Evolutionary conservation across 495 filamentous ascomycete species (phyloP).

Genomic region (Penicillium mononematosum): DNA sequence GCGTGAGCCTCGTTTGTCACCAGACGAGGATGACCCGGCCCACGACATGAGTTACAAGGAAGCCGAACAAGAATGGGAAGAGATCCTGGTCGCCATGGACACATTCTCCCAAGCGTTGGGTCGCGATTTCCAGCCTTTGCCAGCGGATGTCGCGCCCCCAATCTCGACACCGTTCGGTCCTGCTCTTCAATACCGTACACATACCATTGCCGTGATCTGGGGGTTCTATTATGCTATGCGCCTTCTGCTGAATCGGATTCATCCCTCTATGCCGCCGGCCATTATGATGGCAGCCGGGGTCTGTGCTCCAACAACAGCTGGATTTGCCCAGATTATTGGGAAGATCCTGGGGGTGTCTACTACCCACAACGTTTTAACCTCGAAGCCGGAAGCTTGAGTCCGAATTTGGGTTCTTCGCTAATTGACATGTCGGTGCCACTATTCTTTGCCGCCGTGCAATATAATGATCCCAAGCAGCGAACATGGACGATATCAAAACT

Average conservation of each 20-base stretch:
- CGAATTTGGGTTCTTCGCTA: slow-evolving; percentile 75
- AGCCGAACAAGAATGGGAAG: slow-evolving; percentile 77
- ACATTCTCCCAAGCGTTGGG: slow-evolving; percentile 65
- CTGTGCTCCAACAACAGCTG: slow-evolving; percentile 64
- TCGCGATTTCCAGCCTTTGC: slow-evolving; percentile 73
- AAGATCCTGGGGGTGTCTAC: slow-evolving; percentile 73
- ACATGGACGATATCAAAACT: slow-evolving; percentile 72
- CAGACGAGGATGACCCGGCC: slow-evolving; percentile 45
- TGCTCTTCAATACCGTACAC: slow-evolving; percentile 78
- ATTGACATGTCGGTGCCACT: slow-evolving; percentile 76
- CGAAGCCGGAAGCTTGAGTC: slow-evolving; percentile 61
- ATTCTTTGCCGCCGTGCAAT: slow-evolving; percentile 87
- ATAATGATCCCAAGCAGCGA: slow-evolving; percentile 66
- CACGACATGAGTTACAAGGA: slow-evolving; percentile 62
- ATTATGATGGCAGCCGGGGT: slow-evolving; percentile 80
- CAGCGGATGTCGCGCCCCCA: slow-evolving; percentile 62
- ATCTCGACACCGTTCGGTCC: slow-evolving; percentile 77
- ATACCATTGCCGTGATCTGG: slow-evolving; percentile 82
- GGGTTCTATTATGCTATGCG: slow-evolving; percentile 77
- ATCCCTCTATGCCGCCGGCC: slow-evolving; percentile 89
- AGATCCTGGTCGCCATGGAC: slow-evolving; percentile 68
- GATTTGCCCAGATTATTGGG: slow-evolving; percentile 71
- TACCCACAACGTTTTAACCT: slow-evolving; percentile 60
- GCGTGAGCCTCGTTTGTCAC: slow-evolving; percentile 17
- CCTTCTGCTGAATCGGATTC: slow-evolving; percentile 72